Evolutionary conservation across 2,329 filamentous ascomycete species (phyloP), one percentile per base, ranked within the genome.

Genomic region (Orbilia oligospora): DNA sequence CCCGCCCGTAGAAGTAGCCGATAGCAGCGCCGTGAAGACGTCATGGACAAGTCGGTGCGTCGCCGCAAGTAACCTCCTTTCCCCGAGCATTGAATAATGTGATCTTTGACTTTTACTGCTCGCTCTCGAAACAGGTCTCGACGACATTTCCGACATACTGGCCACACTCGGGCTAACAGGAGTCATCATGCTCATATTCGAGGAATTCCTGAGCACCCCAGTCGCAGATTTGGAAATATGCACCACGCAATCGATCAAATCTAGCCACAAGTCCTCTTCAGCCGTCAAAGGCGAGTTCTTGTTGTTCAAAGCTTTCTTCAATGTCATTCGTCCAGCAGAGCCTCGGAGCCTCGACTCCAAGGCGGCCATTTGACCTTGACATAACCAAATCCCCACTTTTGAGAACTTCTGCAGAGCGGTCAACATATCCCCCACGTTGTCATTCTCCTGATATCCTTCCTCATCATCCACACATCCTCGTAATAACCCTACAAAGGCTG

Each of bases 381-480:
- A 98, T 12, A 99, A 87, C 96, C 96, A 99, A 64, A 97, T 95
- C 14, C 97, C 96, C 0, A 99, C 93, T 80, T 94, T 91, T 0
- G 91, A 90, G 84, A 97, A 98, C 83, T 97, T 97, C 79, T 97
- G 91, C 18, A 99, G 86, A 0, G 91, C 90, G 72, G 90, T 89
- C 3, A 97, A 87, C 0, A 97, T 87, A 71, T 94, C 91, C 71
- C 91, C 89, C 0, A 91, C 89, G 0, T 92, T 89, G 80, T 91
- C 89, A 38, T 81, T 87, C 58, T 58, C 73, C 24, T 71, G 71
- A 44, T 72, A 79, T 24, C 65, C 71, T 9, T 48, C 58, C 27
- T 78, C 71, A 18, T 77, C 76, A 38, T 76, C 71, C 48, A 72
- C 53, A n/a, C 71, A 76, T 0, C 68, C 90, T n/a, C 87, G 86